A percentile compares a stretch with the other conserved stretches of the same genome.
phyloP scores from a whole-genome alignment of 176 grass and related monocot genomes.

The Triticum turgidum region DNA sequence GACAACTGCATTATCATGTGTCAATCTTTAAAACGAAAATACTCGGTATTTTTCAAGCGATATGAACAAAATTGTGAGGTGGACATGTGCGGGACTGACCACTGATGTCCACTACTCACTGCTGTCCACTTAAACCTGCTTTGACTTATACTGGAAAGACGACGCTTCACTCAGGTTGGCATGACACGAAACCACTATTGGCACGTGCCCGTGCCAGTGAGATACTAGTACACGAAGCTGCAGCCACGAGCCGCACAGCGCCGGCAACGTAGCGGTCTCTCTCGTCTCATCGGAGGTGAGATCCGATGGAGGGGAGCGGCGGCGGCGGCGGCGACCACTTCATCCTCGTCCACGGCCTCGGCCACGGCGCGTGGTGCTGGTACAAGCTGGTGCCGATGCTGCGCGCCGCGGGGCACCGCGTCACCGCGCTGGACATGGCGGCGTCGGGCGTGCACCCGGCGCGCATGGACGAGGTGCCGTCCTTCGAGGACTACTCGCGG shows the following conservation, averaged over 20 bases:
- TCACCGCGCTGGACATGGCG: constrained; percentile 44
- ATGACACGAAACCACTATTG: neutral
- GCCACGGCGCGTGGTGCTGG: constrained; percentile 66
- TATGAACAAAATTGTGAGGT: neutral
- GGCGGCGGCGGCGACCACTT: constrained; percentile 32
- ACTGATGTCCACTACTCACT: no score
- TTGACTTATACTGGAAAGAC: no score
- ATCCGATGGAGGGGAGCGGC: neutral
- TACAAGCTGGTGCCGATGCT: constrained; percentile 46
- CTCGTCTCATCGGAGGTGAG: neutral
- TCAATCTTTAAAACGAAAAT: no score
- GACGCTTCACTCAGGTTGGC: neutral
- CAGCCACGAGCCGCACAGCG: neutral
- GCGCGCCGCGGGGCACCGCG: constrained; percentile 27
- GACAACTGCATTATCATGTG: neutral
- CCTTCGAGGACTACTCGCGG: constrained; percentile 50
- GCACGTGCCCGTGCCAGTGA: neutral
- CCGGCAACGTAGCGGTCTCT: neutral
- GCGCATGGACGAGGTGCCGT: constrained; percentile 37
- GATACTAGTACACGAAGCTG: no score
- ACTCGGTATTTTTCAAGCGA: neutral
- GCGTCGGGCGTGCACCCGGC: constrained; percentile 37
- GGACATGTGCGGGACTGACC: no score
- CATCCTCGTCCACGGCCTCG: constrained; percentile 50
- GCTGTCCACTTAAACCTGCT: no score